Evolutionary conservation across 73 alveolate genomes (phyloP).

Genomic region (Tetrahymena thermophila): DNA sequence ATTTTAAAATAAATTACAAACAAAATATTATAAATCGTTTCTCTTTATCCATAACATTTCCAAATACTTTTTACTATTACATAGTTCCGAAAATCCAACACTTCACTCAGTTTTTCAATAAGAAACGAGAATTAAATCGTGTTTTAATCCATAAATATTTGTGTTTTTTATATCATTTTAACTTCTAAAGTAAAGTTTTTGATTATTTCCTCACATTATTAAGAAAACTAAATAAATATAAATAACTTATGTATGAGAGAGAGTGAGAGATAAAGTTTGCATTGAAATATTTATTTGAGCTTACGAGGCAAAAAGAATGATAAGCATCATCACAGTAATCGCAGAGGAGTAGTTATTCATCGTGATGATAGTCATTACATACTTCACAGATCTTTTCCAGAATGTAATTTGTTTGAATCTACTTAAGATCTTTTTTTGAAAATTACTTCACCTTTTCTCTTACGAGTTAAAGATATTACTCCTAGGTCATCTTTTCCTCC

Average conservation of each 20-base stretch:
- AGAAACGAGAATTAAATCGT: not conserved
- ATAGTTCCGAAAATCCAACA: not conserved
- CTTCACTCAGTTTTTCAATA: not conserved
- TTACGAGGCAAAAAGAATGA: not conserved
- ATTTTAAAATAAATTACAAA: not conserved
- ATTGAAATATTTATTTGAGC: not conserved
- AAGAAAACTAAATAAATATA: not conserved
- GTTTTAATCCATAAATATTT: not conserved
- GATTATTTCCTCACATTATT: not conserved
- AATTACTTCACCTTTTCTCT: not conserved
- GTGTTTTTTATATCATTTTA: not conserved
- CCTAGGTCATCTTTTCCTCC: not conserved
- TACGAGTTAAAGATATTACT: not conserved
- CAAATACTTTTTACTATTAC: not conserved
- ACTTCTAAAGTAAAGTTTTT: too few relatives aligned
- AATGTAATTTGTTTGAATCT: not conserved
- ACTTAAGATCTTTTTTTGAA: not conserved
- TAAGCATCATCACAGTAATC: not conserved
- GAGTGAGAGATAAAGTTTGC: not conserved
- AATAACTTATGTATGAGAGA: not conserved
- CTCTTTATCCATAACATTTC: not conserved
- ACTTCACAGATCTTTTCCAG: not conserved
- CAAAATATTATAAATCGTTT: not conserved
- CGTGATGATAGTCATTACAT: not conserved
- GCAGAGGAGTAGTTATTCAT: not conserved